Conservation (phyloP, 2,329 filamentous ascomycete genomes). For the Aschersonia sp. region DNA sequence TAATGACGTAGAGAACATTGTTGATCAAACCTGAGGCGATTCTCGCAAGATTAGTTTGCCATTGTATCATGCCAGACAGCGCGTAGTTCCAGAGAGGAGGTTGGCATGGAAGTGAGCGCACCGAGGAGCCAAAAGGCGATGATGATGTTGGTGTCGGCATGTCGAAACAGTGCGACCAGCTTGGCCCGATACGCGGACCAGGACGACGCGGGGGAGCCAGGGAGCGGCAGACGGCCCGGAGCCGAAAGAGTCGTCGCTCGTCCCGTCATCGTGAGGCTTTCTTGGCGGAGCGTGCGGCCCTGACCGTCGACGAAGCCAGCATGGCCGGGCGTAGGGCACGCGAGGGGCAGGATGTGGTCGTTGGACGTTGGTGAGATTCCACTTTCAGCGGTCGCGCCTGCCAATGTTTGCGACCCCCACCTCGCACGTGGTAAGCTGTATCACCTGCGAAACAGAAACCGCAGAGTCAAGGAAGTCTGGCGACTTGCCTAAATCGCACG, state of each 20-base stretch:
- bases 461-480: too few species aligned
- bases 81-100: background rate
- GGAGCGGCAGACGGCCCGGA: constrained; percentile 38
- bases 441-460: too few species aligned
- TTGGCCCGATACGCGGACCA: constrained; percentile 62
- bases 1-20: constrained; percentile 95
- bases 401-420: too few species aligned
- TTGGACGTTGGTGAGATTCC: too few species aligned
- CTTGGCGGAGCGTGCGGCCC: background rate
- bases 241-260: constrained; percentile 25
- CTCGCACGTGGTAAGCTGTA: too few species aligned
- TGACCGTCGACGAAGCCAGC: background rate
- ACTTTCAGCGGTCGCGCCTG: too few species aligned
- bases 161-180: constrained; percentile 46
- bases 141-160: constrained; percentile 57
- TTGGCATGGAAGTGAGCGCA: constrained; percentile 21
- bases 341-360: too few species aligned
- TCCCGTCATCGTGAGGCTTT: constrained; percentile 16
- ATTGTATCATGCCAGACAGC: too few species aligned
- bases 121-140: constrained; percentile 90
- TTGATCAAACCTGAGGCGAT: constrained; percentile 47
- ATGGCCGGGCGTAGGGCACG: background rate
- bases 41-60: background rate
- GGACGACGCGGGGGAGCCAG: constrained; percentile 46
- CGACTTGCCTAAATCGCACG: too few species aligned